Conservation (phyloP, 2,329 filamentous ascomycete genomes). For the Nemania abortiva region DNA sequence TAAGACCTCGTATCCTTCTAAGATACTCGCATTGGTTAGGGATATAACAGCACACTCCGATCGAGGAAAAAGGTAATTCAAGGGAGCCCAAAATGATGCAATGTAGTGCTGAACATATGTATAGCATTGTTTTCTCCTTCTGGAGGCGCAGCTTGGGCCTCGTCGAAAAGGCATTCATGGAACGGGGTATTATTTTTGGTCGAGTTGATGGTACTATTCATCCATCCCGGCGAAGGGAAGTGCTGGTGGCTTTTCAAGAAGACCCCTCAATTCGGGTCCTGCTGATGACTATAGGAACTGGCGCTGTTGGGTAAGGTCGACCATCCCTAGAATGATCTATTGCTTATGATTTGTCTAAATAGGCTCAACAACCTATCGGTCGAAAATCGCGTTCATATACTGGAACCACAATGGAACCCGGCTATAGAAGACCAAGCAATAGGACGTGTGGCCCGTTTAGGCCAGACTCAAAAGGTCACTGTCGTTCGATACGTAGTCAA, state of each 20-base stretch:
- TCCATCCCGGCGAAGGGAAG: constrained; percentile 38
- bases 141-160: constrained; percentile 53
- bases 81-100: too few species aligned
- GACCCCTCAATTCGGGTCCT: constrained; percentile 43
- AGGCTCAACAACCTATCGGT: constrained; percentile 47
- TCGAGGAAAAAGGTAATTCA: constrained; percentile 42
- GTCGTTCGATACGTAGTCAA: constrained; percentile 48
- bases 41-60: constrained; percentile 41
- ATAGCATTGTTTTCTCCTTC: constrained; percentile 52
- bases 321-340: not conserved
- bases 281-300: constrained; percentile 51
- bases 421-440: constrained; percentile 48
- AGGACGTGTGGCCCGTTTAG: constrained; percentile 46
- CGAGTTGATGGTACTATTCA: constrained; percentile 49
- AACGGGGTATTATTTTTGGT: constrained; percentile 43
- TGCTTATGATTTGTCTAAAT: not conserved
- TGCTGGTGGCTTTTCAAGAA: constrained; percentile 45
- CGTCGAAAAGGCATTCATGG: constrained; percentile 43
- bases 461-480: constrained; percentile 45
- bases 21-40: constrained; percentile 42
- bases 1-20: constrained; percentile 33
- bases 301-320: constrained; percentile 49
- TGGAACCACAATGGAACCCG: constrained; percentile 53
- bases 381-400: constrained; percentile 49
- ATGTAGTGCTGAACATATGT: constrained; percentile 9